Conservation (phyloP, 108 stramenopile genomes). For the Cyclotella baltica region DNA sequence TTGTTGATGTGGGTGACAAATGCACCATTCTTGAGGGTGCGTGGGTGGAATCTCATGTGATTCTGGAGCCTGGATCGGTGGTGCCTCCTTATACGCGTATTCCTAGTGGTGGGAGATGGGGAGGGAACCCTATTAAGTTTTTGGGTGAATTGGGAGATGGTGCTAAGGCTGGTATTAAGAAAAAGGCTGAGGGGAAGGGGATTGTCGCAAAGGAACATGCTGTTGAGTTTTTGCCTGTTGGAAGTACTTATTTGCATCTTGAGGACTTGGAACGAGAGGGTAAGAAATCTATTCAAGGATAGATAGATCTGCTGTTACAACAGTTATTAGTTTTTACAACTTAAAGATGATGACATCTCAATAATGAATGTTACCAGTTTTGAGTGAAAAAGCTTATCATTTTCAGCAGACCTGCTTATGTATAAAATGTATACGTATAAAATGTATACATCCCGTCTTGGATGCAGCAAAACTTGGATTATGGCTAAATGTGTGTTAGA, state of each 20-base stretch:
- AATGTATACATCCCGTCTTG: too few species aligned
- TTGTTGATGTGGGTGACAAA: conserved; percentile 87
- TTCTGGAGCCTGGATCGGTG: conserved; percentile 91
- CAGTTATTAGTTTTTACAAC: neutral
- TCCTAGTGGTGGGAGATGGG: conserved; percentile 92
- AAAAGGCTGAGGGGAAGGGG: conserved; percentile 69
- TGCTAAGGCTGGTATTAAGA: conserved; percentile 75
- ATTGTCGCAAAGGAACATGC: conserved; percentile 81
- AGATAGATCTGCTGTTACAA: neutral
- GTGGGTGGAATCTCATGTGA: conserved; percentile 84
- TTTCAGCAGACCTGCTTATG: too few species aligned
- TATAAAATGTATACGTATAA: too few species aligned
- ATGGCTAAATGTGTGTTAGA: too few species aligned
- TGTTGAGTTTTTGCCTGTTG: conserved; percentile 91
- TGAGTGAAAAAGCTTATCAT: too few species aligned
- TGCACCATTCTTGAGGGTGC: conserved; percentile 90
- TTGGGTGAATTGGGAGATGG: conserved; percentile 75
- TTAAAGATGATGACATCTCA: too few species aligned
- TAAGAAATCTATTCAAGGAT: conserved; percentile 59
- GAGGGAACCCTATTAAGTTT: conserved; percentile 91
- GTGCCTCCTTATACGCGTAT: conserved; percentile 87
- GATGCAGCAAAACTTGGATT: too few species aligned
- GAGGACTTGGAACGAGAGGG: conserved; percentile 85
- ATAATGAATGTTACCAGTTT: too few species aligned
- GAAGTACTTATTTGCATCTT: conserved; percentile 87